Base-by-base conservation (phyloP, 495 filamentous ascomycete genomes). In the Talaromyces wortmannii region DNA sequence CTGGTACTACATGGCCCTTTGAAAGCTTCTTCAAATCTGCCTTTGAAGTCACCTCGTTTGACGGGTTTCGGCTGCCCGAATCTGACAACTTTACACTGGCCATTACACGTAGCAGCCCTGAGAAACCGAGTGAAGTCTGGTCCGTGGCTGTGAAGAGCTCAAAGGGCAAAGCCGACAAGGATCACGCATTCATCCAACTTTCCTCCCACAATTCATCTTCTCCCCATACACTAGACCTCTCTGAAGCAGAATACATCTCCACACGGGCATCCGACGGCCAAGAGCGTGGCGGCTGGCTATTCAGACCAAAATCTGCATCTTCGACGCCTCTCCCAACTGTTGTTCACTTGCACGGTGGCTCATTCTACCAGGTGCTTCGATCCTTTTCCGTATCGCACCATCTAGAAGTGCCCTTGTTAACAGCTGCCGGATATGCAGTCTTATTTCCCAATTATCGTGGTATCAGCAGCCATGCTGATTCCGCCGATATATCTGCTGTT, bases 361-460 rank as follows among this genome's bases (percentile, higher is more conserved):
- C 65, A 8, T 57, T 62, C 50, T 15, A 7, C 18, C 58, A 63
- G 44, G 36, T 55, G 31, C 29, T 68, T 66, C 48, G 53, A 62
- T 48, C 36, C 36, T 5, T 57, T 54, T 49, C 51, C 47, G 47
- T 45, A 56, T 29, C 62, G 61, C 57, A 30, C 46, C 10, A 55
- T 57, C 29, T 57, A 40, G 36, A 40, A 40, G 36, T 40, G 8
- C 36, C 36, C 18, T 57, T 68, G 45, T 52, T 62, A 10, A 29
- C 56, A 30, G 48, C 50, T 5, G 61, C 46, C 62, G 63, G 36
- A 40, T 40, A 40, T 46, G 58, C 49, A n/a, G 33, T 68, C 11
- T 57, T 68, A 7, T 52, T 53, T 29, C 53, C 57, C 7, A 64
- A 68, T 52, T 66, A 66, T 53, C 61, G 64, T 29, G 65, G 65